Evolutionary conservation across 768 basidiomycete genomes (phyloP).

Genomic region (Podaxis carcinomalis): DNA sequence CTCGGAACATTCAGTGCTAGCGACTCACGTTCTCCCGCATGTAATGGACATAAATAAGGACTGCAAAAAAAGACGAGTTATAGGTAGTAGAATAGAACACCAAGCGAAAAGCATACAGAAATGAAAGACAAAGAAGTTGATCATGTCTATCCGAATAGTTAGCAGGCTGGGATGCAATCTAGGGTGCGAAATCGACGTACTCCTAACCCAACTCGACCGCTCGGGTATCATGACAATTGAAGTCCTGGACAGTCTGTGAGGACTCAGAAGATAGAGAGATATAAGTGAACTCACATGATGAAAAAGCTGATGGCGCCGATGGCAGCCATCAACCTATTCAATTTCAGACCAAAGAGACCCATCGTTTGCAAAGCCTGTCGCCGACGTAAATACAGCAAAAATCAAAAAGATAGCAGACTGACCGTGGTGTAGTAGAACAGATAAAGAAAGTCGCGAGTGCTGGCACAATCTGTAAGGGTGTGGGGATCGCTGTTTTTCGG

Average conservation of each 20-base stretch:
- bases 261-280: neutral
- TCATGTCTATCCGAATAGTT: conserved; percentile 37
- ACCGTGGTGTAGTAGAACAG: conserved; percentile 48
- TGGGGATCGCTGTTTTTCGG: conserved; percentile 14
- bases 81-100: neutral
- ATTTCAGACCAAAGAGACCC: conserved; percentile 64
- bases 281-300: conserved; percentile 32
- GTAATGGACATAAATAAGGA: conserved; percentile 76
- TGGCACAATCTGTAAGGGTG: conserved; percentile 23
- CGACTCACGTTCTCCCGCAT: conserved; percentile 52
- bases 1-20: neutral
- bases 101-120: conserved; percentile 35
- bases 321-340: conserved; percentile 64
- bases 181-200: conserved; percentile 20
- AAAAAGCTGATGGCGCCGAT: conserved; percentile 55
- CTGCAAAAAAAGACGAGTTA: conserved; percentile 28
- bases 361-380: conserved; percentile 55
- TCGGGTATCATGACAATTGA: conserved; percentile 36
- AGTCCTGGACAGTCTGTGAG: conserved; percentile 20
- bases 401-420: conserved; percentile 7
- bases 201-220: conserved; percentile 28
- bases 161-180: neutral
- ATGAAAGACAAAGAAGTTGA: conserved; percentile 77
- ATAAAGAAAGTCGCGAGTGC: conserved; percentile 40
- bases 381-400: neutral